phyloP scores from a whole-genome alignment of 768 basidiomycete genomes.

The Panellus pusillus region DNA sequence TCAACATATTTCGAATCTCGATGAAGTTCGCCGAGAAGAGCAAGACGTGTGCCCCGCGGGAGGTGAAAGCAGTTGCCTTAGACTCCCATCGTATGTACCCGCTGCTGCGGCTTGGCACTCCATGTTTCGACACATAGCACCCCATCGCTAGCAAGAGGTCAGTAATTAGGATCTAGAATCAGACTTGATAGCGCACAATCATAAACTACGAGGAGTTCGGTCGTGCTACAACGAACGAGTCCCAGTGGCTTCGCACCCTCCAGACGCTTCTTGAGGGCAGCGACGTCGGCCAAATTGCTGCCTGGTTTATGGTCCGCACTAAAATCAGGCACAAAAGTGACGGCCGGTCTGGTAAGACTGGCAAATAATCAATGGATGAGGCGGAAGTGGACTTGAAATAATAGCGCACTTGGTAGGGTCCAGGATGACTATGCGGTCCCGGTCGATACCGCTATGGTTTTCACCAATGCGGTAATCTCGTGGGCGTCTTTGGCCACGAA shows the following conservation, averaged over 20 bases:
- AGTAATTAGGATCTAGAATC: neutral
- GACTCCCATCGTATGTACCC: constrained; percentile 81
- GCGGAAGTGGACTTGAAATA: neutral
- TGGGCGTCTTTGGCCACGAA: constrained; percentile 73
- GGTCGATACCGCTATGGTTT: constrained; percentile 68
- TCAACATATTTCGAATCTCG: constrained; percentile 66
- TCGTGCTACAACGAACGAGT: constrained; percentile 51
- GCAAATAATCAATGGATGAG: neutral
- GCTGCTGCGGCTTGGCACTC: constrained; percentile 58
- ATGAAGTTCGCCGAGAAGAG: constrained; percentile 76
- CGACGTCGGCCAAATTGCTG: constrained; percentile 37
- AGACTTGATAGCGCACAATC: constrained; percentile 51
- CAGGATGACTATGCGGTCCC: constrained; percentile 62
- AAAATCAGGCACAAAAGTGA: constrained; percentile 63
- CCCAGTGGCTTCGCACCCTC: constrained; percentile 66
- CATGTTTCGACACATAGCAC: constrained; percentile 73
- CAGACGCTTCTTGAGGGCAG: constrained; percentile 57
- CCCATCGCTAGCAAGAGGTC: constrained; percentile 54
- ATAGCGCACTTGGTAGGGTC: constrained; percentile 63
- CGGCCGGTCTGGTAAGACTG: constrained; percentile 42
- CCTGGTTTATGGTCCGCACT: constrained; percentile 30
- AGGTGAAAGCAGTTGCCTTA: constrained; percentile 59
- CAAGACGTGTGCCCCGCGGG: constrained; percentile 63
- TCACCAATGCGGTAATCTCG: constrained; percentile 57
- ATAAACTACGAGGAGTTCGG: constrained; percentile 71